phyloP scores from a whole-genome alignment of 371 early-diverging fungal species.

The Apophysomyces variabilis region DNA sequence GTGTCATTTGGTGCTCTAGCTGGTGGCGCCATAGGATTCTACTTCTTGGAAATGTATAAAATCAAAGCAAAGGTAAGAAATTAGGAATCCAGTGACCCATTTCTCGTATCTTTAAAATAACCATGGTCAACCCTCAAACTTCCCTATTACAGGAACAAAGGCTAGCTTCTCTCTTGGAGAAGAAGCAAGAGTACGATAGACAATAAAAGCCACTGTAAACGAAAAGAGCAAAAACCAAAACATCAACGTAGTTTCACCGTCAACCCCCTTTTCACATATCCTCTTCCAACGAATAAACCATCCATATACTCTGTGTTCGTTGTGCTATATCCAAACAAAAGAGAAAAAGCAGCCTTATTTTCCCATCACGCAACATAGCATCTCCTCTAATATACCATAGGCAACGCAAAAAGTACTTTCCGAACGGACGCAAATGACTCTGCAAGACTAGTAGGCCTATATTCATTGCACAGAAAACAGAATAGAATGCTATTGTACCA shows the following conservation, averaged over 20 bases:
- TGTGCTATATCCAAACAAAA: too few species aligned
- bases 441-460: too few species aligned
- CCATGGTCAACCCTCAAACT: not conserved
- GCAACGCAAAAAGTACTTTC: too few species aligned
- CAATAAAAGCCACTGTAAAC: conserved; percentile 21
- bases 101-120: not conserved
- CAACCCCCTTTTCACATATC: not conserved
- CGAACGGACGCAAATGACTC: too few species aligned
- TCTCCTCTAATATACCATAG: too few species aligned
- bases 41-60: conserved; percentile 52
- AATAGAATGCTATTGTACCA: too few species aligned
- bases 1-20: conserved; percentile 52
- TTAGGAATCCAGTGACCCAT: not conserved
- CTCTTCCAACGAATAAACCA: too few species aligned
- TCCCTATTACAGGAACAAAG: conserved; percentile 35
- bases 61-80: conserved; percentile 44
- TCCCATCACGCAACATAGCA: not conserved
- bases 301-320: too few species aligned
- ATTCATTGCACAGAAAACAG: too few species aligned
- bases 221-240: too few species aligned
- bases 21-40: conserved; percentile 53
- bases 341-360: not conserved
- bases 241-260: conserved; percentile 1
- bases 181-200: conserved; percentile 40
- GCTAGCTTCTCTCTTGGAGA: conserved; percentile 41